Evolutionary conservation across 805 yeast species (phyloP), one percentile per base, ranked within the genome.

Genomic region (Yamadazyma philogaea): DNA sequence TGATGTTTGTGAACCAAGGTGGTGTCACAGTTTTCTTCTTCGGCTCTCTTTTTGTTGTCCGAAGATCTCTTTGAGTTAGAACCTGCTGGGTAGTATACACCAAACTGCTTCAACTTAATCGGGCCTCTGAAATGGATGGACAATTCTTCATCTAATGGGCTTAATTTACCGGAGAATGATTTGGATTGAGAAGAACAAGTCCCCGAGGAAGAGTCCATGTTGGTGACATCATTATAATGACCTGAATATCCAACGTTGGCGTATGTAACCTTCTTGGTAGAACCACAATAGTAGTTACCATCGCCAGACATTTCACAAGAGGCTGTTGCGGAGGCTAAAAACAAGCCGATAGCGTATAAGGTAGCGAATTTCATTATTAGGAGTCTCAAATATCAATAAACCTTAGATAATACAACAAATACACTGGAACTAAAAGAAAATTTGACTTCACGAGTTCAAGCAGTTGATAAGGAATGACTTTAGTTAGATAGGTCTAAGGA

Each of bases 121-220:
- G 96, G 96, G 55, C 96, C 96, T 74, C 96, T 83, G 74, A 87
- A 84, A 65, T 88, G 96, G 46, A 88, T 81, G 27, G 95, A 82
- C 48, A 88, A 69, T 65, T 88, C 96, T 72, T 87, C 93, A 64
- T 87, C 84, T 49, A 88, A 72, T 30, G 96, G 96, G 42, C 90
- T 66, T 63, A 87, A 65, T 45, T 78, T 56, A 42, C 96, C 96
- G 12, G 82, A 72, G 73, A 88, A 84, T 7, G 81, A 57, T 30
- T 56, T 51, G 17, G 80, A 43, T 39, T 69, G 54, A 49, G 79
- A 82, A n/a, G 84, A 57, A 73, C 97, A 90, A 27, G 70, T 43
- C 61, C 97, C 89, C 46, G 66, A 46, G 58, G 77, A 80, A 64
- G 83, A 81, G 19, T 42, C 45, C 95, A 93, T 90, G 57, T 63